phyloP scores from a whole-genome alignment of 176 grass and related monocot species.

The Tillandsia fasciculata region DNA sequence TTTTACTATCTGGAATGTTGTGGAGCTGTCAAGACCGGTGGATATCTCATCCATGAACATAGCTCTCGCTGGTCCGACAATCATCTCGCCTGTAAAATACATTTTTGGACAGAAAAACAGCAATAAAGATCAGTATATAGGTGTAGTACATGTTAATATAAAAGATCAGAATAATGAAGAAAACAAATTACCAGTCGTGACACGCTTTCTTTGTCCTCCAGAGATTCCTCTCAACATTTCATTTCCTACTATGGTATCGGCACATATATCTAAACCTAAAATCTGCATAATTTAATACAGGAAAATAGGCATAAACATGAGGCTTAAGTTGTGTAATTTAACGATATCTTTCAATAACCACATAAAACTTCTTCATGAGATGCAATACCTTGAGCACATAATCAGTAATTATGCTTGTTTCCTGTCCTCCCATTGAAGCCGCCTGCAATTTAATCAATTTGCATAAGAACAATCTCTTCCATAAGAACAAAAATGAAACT shows the following conservation, averaged over 20 bases:
- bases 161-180: neutral
- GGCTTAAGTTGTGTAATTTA: neutral
- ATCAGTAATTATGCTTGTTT: conserved; percentile 69
- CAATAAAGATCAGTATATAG: neutral
- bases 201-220: conserved; percentile 80
- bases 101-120: neutral
- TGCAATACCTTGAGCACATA: conserved; percentile 63
- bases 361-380: neutral
- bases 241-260: conserved; percentile 66
- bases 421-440: conserved; percentile 54
- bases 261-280: conserved; percentile 69
- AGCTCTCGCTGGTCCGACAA: conserved; percentile 45
- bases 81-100: conserved; percentile 46
- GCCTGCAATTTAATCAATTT: conserved; percentile 26
- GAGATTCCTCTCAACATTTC: conserved; percentile 82
- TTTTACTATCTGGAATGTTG: conserved; percentile 57
- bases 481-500: too few relatives aligned
- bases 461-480: too few relatives aligned
- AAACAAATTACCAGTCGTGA: conserved; percentile 58
- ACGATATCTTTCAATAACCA: neutral
- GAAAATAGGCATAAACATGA: neutral
- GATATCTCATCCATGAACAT: conserved; percentile 75
- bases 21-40: conserved; percentile 59
- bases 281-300: conserved; percentile 25
- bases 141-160: neutral